Base-by-base conservation (phyloP, 192 early-diverging fungal genomes). In the Backusella circina region DNA sequence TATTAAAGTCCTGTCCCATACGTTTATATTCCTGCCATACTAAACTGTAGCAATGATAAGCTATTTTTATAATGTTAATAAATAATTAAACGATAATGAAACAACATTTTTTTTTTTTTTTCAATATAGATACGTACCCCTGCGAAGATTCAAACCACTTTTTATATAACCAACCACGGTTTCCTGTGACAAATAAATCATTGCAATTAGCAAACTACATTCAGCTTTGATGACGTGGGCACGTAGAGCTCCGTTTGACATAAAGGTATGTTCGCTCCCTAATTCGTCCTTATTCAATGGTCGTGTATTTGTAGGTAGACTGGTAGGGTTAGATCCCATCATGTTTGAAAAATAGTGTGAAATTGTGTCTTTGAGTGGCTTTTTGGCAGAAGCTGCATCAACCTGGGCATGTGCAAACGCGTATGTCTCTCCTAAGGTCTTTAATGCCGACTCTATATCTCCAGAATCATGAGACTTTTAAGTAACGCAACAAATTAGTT, bases 221-320 rank as follows among this genome's bases (percentile, higher is more conserved):
- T 88, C 87, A 13, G 85, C 87, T 47, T 84, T 78, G 28, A 88
- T 77, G 3, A 88, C 85, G 32, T 83, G 83, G 5, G 84, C 86
- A 54, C 87, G 82, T 23, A 88, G 77, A n/a, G 82, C 82, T 21
- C 85, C 87, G 57, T 86, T 88, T 32, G 85, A 75, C 75, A 88
- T 84, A 54, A 84, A 79, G 21, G 66, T 80, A 37, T 64, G 71
- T 10, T 73, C 44, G 7, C 39, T 41, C 5, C 69, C 39, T 21
- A 69, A 26, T 32, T 76, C 66, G 3, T 68, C 28, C 51, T 78
- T 67, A 15, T 39, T 76, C 8, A 81, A 23, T 15, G 79, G 67
- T 28, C 69, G 21, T 16, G 76, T 72, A 67, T 75, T 79, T 36
- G 75, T 75, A 31, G 83, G 76, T 13, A 80, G 54, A 28, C 68